Base-by-base conservation (phyloP, 2,329 filamentous ascomycete species). In the Spiromastix sp. region DNA sequence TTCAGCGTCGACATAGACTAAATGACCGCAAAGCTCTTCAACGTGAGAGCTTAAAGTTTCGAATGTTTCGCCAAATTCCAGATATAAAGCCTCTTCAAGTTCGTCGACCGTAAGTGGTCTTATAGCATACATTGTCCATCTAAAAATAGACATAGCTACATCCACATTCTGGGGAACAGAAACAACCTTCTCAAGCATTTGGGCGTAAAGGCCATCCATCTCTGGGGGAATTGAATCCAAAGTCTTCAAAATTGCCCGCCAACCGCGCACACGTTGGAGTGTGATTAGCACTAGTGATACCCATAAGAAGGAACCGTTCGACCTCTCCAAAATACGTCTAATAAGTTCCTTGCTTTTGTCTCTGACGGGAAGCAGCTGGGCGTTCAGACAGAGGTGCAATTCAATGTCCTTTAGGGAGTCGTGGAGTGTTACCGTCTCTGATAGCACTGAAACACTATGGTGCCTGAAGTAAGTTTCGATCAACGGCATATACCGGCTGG, bases 111-210 rank as follows among this genome's bases (percentile, higher is more conserved):
- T 52, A 28, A 65, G 42, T 0, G 59, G 59, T 20, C 55, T 46
- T 17, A 46, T 37, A 1, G 55, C 48, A 33, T 54, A 59, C 8
- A 47, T 40, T 15, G 49, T 47, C 60, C 60, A 65, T 5, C 40
- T 47, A 2, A 64, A 52, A 7, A 64, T 53, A 7, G 56, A 48
- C 34, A 54, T 51, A n/a, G 56, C 52, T 2, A 64, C 48, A 12
- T 49, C 41, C 9, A 54, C 52, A 15, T 47, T 48, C 4, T 48
- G 40, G 8, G 37, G 12, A 9, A 39, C 38, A 20, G 45, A 36
- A 4, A 52, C 45, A 48, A 60, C 57, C 11, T 33, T 34, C 4
- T 50, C 42, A 6, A 63, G 32, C 5, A 47, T 51, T 33, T 52
- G 43, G 26, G 44, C 36, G 41, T 61, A 64, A 4, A 60, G 42